Percentiles rank a stretch among this genome's conserved stretches.
These are phyloP conservation scores for Ulota crispa DNA, from an alignment of 225 moss, liverwort and hornwort genomes.

Conservation along the genomic window DNA sequence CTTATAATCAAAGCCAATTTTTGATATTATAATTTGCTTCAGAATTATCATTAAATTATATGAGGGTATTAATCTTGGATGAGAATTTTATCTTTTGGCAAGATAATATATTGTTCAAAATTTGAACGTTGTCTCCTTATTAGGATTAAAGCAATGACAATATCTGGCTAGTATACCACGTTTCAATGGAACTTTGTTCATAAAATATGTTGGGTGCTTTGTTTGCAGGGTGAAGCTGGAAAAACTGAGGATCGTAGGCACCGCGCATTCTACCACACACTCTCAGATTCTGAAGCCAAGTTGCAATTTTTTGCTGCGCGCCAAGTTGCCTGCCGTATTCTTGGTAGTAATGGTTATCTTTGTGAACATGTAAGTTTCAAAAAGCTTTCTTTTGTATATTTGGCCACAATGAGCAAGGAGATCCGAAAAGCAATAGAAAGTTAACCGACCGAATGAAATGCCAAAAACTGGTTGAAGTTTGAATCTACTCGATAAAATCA, in stretches of 20 bases:
- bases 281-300: constrained; percentile 87
- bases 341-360: constrained; percentile 89
- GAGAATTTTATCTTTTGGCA: too few relatives aligned
- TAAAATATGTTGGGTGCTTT: background rate
- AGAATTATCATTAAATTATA: too few relatives aligned
- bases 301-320: constrained; percentile 84
- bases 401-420: background rate
- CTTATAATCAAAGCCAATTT: too few relatives aligned
- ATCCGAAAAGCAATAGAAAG: too few relatives aligned
- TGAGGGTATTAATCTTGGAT: too few relatives aligned
- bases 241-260: constrained; percentile 86
- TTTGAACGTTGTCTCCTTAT: too few relatives aligned
- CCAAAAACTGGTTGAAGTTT: too few relatives aligned
- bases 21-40: too few relatives aligned
- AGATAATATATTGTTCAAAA: too few relatives aligned
- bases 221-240: constrained; percentile 78
- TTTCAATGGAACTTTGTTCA: background rate
- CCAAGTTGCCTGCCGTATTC: constrained; percentile 88
- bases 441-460: too few relatives aligned
- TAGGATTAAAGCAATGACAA: background rate
- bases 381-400: background rate
- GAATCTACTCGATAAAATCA: too few relatives aligned
- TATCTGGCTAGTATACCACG: background rate
- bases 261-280: constrained; percentile 76
- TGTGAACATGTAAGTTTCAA: constrained; percentile 62